Conservation (phyloP, 768 basidiomycete genomes). For the Pulveroboletus ravenelii region DNA sequence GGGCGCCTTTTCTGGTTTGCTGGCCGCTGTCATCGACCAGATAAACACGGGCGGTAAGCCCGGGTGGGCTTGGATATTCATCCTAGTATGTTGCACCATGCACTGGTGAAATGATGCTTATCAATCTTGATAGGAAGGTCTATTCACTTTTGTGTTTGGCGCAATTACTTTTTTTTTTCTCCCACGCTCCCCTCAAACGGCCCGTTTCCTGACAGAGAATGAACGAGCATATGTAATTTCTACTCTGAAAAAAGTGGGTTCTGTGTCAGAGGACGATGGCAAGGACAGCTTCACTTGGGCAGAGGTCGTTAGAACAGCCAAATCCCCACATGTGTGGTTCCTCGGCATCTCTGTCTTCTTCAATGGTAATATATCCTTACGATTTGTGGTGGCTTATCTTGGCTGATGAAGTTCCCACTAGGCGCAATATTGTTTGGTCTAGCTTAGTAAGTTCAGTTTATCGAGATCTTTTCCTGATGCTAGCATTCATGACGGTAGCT, state of each 20-base stretch:
- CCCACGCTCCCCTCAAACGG: slow-evolving; percentile 39
- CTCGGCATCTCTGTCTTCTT: slow-evolving; percentile 49
- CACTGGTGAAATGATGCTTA: background rate
- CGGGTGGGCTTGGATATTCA: slow-evolving; percentile 64
- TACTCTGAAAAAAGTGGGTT: slow-evolving; percentile 17
- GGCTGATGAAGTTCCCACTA: slow-evolving; percentile 3
- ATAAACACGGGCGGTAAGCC: slow-evolving; percentile 45
- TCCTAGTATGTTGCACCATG: slow-evolving; percentile 32
- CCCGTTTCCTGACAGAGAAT: slow-evolving; percentile 46
- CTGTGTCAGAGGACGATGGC: slow-evolving; percentile 39
- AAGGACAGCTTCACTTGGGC: slow-evolving; percentile 51
- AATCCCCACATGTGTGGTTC: slow-evolving; percentile 52
- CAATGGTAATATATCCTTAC: slow-evolving; percentile 35
- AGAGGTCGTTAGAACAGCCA: slow-evolving; percentile 47
- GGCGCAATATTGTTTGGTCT: slow-evolving; percentile 16
- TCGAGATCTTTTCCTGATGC: slow-evolving; percentile 26
- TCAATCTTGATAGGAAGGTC: slow-evolving; percentile 41
- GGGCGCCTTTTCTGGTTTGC: slow-evolving; percentile 59
- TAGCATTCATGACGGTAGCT: slow-evolving; percentile 43
- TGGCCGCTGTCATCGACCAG: slow-evolving; percentile 55
- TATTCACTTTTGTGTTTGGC: slow-evolving; percentile 60
- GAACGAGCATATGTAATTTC: slow-evolving; percentile 47
- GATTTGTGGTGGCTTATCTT: background rate
- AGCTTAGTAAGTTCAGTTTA: slow-evolving; percentile 19
- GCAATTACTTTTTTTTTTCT: slow-evolving; percentile 45